phyloP scores from a whole-genome alignment of 2,329 filamentous ascomycete genomes.

The Periconia sp. region DNA sequence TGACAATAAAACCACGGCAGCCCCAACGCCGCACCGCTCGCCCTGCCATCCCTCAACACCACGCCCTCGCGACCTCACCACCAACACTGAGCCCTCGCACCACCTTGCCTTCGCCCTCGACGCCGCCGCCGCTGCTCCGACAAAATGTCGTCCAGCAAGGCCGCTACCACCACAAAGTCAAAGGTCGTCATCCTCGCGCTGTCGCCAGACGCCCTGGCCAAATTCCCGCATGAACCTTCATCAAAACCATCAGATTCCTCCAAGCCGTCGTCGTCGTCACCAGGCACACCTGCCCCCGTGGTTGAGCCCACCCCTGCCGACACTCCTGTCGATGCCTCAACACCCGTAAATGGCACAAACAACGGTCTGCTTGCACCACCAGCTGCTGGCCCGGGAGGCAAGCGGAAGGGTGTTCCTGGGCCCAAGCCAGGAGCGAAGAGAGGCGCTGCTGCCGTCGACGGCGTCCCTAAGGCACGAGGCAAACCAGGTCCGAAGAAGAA shows the following conservation, averaged over 20 bases:
- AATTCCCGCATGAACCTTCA: constrained; percentile 34
- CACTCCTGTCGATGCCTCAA: constrained; percentile 51
- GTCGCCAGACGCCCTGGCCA: constrained; percentile 33
- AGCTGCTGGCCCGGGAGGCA: constrained; percentile 60
- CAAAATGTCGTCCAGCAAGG: constrained; percentile 43
- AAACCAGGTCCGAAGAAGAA: constrained; percentile 98
- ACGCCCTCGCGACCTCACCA: constrained; percentile 11
- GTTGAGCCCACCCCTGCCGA: constrained; percentile 44
- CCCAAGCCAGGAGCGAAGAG: constrained; percentile 70
- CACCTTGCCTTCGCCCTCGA: constrained; percentile 19
- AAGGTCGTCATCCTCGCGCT: constrained; percentile 42
- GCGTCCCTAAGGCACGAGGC: constrained; percentile 71
- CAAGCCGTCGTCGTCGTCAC: constrained; percentile 44
- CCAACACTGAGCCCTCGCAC: constrained; percentile 19
- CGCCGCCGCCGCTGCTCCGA: constrained; percentile 24
- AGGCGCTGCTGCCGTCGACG: constrained; percentile 62
- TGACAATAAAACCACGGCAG: constrained; percentile 18
- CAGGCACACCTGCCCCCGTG: constrained; percentile 42
- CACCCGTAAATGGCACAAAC: constrained; percentile 38
- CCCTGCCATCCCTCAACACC: constrained; percentile 2
- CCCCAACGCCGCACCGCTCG: constrained; percentile 3
- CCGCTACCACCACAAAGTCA: constrained; percentile 34
- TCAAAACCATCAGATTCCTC: constrained; percentile 32
- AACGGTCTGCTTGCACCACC: constrained; percentile 52
- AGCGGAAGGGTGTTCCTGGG: constrained; percentile 79